Percentiles rank a stretch among this genome's conserved stretches.
phyloP scores from a whole-genome alignment of 768 basidiomycete genomes.

The Lentinula lateritia region DNA sequence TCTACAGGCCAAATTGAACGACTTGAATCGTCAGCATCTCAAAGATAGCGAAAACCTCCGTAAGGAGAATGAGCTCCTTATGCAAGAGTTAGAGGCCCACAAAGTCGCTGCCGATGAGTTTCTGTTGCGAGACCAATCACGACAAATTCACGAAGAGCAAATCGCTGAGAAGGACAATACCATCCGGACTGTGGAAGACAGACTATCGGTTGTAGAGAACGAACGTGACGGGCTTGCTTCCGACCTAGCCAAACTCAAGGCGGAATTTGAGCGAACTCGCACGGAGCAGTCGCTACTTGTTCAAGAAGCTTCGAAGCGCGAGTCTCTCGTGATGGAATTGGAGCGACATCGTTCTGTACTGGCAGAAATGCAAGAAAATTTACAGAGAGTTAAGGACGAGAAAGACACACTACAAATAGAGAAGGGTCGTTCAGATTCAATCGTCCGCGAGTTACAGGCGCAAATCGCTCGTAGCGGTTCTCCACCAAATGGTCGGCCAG shows the following conservation, averaged over 20 bases:
- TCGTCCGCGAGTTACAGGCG: constrained; percentile 76
- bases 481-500: constrained; percentile 47
- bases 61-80: constrained; percentile 42
- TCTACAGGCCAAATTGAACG: constrained; percentile 39
- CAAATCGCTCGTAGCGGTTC: constrained; percentile 60
- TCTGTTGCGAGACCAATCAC: constrained; percentile 35
- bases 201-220: constrained; percentile 38
- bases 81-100: constrained; percentile 56
- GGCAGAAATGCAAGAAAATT: constrained; percentile 70
- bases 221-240: constrained; percentile 40
- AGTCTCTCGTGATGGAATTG: constrained; percentile 68
- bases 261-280: constrained; percentile 54
- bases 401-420: constrained; percentile 73
- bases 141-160: constrained; percentile 37
- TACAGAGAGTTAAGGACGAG: constrained; percentile 78
- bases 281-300: constrained; percentile 57
- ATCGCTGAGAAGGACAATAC: constrained; percentile 44
- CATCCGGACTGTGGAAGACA: constrained; percentile 44
- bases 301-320: constrained; percentile 69
- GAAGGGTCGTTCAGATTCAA: constrained; percentile 58
- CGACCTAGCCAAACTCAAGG: constrained; percentile 46
- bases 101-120: constrained; percentile 50
- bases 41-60: constrained; percentile 42
- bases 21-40: constrained; percentile 42
- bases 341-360: constrained; percentile 73